phyloP scores from a whole-genome alignment of 164 flowering plant species.

The Vitis rupestris region DNA sequence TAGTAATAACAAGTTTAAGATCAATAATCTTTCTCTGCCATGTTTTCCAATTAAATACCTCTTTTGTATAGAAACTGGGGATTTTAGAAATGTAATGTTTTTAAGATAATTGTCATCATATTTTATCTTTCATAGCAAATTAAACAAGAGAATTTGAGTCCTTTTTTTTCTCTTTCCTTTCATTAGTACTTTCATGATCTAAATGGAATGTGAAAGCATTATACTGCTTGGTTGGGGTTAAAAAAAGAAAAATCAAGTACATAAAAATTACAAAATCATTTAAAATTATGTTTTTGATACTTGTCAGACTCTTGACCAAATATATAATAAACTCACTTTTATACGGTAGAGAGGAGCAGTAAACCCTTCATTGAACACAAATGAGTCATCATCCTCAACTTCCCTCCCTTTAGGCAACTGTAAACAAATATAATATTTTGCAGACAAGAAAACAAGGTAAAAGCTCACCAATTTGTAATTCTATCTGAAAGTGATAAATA shows the following conservation, averaged over 20 bases:
- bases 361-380: constrained; percentile 79
- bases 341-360: constrained; percentile 83
- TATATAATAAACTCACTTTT: constrained; percentile 42
- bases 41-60: no score
- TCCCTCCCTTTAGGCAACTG: constrained; percentile 90
- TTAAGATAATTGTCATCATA: no score
- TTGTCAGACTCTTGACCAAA: not conserved
- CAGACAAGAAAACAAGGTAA: not conserved
- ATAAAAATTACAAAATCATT: not conserved
- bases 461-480: not conserved
- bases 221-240: no score
- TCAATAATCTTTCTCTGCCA: not conserved
- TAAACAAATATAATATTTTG: not conserved
- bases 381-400: constrained; percentile 76
- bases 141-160: no score
- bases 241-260: no score
- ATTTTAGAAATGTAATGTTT: no score
- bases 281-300: not conserved
- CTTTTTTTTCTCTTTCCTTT: no score
- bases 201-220: no score
- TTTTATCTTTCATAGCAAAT: no score
- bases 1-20: not conserved
- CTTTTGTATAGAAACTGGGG: no score
- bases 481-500: not conserved
- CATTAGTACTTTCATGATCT: no score